phyloP scores from a whole-genome alignment of 2,329 filamentous ascomycete genomes.

The Aspergillus fischeri region DNA sequence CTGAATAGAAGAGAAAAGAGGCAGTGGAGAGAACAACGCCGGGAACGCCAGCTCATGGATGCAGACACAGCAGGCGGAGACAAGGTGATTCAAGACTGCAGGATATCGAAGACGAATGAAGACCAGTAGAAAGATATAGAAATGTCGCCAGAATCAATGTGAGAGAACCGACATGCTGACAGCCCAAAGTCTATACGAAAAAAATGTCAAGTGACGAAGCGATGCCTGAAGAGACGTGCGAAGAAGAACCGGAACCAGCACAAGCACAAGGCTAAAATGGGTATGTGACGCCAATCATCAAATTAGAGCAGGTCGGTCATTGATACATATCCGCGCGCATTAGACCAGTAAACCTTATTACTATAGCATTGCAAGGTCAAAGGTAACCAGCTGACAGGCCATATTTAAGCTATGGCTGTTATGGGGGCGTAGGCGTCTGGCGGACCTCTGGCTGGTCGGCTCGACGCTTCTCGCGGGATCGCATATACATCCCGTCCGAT shows the following conservation, averaged over 20 bases:
- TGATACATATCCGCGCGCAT: conserved; percentile 1
- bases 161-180: conserved; percentile 9
- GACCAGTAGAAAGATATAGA: neutral
- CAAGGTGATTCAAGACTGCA: neutral
- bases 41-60: neutral
- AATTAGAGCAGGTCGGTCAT: conserved; percentile 1
- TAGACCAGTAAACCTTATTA: conserved; percentile 4
- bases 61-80: neutral
- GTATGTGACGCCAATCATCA: conserved; percentile 17
- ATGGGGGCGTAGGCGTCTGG: conserved; percentile 35
- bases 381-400: conserved; percentile 6
- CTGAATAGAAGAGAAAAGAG: neutral
- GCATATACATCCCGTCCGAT: conserved; percentile 33
- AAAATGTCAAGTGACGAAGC: conserved; percentile 2
- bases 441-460: conserved; percentile 19
- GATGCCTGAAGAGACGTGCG: neutral
- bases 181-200: conserved; percentile 16
- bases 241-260: neutral
- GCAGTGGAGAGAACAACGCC: neutral
- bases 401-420: conserved; percentile 3
- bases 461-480: conserved; percentile 23
- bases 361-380: conserved; percentile 2
- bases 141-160: neutral
- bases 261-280: conserved; percentile 2
- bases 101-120: neutral